Evolutionary conservation across 495 filamentous ascomycete species (phyloP).

Genomic region (Aspergillus hancockii): DNA sequence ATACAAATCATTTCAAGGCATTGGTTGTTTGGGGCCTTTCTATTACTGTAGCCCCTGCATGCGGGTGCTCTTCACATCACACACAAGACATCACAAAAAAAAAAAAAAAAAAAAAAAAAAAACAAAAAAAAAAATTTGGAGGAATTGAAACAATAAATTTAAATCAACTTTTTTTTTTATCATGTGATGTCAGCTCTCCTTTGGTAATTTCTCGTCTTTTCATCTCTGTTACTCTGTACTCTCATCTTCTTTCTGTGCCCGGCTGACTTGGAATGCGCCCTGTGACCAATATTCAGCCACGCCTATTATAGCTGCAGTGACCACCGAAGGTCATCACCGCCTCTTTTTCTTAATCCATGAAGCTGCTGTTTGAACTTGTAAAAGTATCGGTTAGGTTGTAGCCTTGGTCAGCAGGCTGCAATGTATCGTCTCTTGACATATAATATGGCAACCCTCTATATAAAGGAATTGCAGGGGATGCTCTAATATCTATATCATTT

Average conservation of each 20-base stretch:
- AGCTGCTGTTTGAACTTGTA: background rate
- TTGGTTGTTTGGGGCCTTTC: background rate
- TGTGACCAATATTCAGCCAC: constrained; percentile 26
- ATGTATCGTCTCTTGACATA: background rate
- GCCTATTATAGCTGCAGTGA: background rate
- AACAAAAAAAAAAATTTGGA: background rate
- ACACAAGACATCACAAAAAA: background rate
- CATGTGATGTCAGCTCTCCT: background rate
- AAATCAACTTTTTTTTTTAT: background rate
- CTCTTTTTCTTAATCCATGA: background rate
- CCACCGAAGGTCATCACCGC: background rate
- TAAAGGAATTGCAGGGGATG: background rate
- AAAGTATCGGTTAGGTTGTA: background rate
- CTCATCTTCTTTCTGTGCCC: constrained; percentile 6
- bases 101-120: background rate
- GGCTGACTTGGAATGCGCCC: constrained; percentile 30
- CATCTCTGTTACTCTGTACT: background rate
- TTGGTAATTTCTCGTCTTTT: background rate
- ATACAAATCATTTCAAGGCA: background rate
- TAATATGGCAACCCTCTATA: background rate
- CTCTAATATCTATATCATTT: background rate
- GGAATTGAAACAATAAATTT: background rate
- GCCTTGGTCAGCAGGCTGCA: background rate
- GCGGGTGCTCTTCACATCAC: background rate
- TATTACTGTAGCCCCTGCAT: background rate